Evolutionary conservation across 192 early-diverging fungal genomes (phyloP).

Genomic region (Linderina pennispora): DNA sequence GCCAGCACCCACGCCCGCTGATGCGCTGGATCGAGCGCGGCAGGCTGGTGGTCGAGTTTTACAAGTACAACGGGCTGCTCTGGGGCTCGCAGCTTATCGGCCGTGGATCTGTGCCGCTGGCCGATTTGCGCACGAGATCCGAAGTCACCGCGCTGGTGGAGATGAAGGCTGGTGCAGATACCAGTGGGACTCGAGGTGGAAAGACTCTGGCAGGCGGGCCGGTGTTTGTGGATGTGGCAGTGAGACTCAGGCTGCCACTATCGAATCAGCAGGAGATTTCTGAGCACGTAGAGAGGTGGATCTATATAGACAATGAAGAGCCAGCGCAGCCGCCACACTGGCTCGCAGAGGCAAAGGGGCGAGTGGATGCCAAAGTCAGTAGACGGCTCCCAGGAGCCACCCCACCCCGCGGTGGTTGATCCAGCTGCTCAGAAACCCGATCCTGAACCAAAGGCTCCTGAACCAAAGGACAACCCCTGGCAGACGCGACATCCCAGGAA

Average conservation of each 20-base stretch:
- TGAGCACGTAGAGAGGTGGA: constrained; percentile 23
- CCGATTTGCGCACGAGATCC: constrained; percentile 23
- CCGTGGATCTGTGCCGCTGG: constrained; percentile 29
- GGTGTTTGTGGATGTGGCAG: constrained; percentile 31
- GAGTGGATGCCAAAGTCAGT: too few species aligned
- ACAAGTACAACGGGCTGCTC: constrained; percentile 39
- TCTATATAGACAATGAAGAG: constrained; percentile 19
- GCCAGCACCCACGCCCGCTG: constrained; percentile 25
- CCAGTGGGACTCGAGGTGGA: constrained; percentile 8
- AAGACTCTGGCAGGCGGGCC: constrained; percentile 31
- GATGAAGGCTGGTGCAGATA: constrained; percentile 14
- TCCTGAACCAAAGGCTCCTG: too few species aligned
- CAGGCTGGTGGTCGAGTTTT: constrained; percentile 28
- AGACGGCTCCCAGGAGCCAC: too few species aligned
- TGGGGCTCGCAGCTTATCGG: constrained; percentile 46
- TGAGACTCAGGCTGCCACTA: constrained; percentile 30
- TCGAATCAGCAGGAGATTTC: constrained; percentile 24
- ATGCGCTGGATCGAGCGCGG: constrained; percentile 36
- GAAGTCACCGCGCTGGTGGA: constrained; percentile 23
- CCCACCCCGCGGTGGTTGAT: neutral
- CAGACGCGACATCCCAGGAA: neutral
- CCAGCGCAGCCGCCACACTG: neutral
- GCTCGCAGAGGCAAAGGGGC: too few species aligned
- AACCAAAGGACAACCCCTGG: neutral
- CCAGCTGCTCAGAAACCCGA: neutral